phyloP scores from a whole-genome alignment of 768 basidiomycete species.

The Russula olivacea region DNA sequence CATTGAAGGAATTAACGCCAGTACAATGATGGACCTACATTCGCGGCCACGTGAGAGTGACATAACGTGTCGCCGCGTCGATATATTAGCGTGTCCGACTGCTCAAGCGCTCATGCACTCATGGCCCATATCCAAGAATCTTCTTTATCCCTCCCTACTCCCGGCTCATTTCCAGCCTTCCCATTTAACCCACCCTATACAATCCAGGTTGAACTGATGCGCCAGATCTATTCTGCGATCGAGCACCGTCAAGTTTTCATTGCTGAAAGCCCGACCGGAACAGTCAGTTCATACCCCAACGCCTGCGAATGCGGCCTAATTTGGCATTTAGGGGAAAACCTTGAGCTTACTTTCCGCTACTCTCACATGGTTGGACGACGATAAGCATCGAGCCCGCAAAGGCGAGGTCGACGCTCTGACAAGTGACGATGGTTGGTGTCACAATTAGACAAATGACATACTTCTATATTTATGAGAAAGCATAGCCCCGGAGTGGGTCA shows the following conservation, averaged over 20 bases:
- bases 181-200: slow-evolving; percentile 78
- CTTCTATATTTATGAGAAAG: background rate
- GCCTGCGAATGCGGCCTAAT: background rate
- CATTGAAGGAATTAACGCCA: background rate
- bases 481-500: slow-evolving; percentile 68
- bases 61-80: slow-evolving; percentile 16
- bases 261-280: slow-evolving; percentile 86
- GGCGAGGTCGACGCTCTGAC: slow-evolving; percentile 46
- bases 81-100: background rate
- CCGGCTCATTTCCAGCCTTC: slow-evolving; percentile 66
- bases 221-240: slow-evolving; percentile 73
- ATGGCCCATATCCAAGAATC: background rate
- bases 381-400: slow-evolving; percentile 60
- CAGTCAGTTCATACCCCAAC: slow-evolving; percentile 42
- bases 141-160: slow-evolving; percentile 48
- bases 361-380: slow-evolving; percentile 68
- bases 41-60: slow-evolving; percentile 15
- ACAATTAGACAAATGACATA: slow-evolving; percentile 12
- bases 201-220: slow-evolving; percentile 87
- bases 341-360: slow-evolving; percentile 71
- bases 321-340: slow-evolving; percentile 66
- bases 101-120: background rate
- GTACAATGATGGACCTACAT: no score
- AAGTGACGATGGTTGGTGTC: slow-evolving; percentile 31
- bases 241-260: slow-evolving; percentile 73